Conservation (phyloP, 208 protist genomes). For the Trypanosoma lewisi region DNA sequence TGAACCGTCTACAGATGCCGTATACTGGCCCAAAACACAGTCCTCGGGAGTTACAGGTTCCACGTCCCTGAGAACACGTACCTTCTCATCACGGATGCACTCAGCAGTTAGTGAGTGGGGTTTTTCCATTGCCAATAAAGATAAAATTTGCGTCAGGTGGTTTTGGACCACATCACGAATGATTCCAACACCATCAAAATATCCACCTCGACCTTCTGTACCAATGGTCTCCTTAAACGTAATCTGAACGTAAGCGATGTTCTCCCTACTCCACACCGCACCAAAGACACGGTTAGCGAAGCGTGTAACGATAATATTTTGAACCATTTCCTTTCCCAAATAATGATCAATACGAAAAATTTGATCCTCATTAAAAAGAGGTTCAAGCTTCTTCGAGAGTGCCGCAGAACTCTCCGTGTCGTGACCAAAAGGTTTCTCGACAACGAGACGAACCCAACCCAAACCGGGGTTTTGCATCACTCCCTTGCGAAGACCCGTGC, state of each 20-base stretch:
- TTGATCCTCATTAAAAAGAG: conserved; percentile 83
- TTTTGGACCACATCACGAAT: conserved; percentile 95
- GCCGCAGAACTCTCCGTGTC: conserved; percentile 77
- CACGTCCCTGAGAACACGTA: conserved; percentile 78
- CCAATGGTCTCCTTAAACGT: conserved; percentile 94
- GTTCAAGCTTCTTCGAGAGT: conserved; percentile 71
- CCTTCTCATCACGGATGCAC: conserved; percentile 91
- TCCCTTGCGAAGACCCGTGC: conserved; percentile 45
- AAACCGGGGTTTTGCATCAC: conserved; percentile 50
- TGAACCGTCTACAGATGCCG: conserved; percentile 60
- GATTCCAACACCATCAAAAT: conserved; percentile 93
- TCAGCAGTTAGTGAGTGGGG: conserved; percentile 76
- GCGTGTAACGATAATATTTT: conserved; percentile 91
- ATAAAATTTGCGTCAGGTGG: conserved; percentile 93
- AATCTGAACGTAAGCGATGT: conserved; percentile 90
- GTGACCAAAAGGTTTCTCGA: conserved; percentile 93
- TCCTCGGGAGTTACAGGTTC: conserved; percentile 57
- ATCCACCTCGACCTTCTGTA: conserved; percentile 89
- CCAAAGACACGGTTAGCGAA: conserved; percentile 93
- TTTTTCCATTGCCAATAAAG: conserved; percentile 92
- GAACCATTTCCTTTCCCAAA: conserved; percentile 94
- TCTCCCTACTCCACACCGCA: conserved; percentile 85
- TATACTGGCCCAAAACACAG: conserved; percentile 93
- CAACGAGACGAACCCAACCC: conserved; percentile 83
- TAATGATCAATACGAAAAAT: conserved; percentile 95